Conservation (phyloP, 352 stramenopile genomes). For the Ophiocytium majus region DNA sequence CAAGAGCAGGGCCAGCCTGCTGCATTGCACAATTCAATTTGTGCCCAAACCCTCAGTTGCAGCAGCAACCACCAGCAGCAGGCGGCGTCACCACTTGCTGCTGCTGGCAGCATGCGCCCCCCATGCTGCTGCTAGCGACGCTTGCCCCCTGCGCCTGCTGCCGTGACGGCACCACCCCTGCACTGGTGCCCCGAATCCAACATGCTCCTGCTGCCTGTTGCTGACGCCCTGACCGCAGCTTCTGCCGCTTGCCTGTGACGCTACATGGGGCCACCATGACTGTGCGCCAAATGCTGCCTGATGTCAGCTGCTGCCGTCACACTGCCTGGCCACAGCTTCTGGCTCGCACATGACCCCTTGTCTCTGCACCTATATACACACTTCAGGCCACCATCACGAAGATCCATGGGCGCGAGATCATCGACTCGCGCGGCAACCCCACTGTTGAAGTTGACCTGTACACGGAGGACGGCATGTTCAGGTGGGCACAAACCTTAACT, state of each 20-base stretch:
- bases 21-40: no score
- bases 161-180: no score
- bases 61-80: no score
- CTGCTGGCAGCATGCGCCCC: no score
- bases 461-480: constrained; percentile 75
- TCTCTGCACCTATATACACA: no score
- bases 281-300: neutral
- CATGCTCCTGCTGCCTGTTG: neutral
- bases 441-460: constrained; percentile 78
- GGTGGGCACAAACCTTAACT: neutral
- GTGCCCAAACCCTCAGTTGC: no score
- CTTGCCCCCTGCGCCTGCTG: no score
- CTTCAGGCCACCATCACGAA: constrained; percentile 56
- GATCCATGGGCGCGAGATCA: constrained; percentile 57
- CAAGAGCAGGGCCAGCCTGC: no score
- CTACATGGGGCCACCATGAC: neutral
- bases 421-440: constrained; percentile 78
- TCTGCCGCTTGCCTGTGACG: neutral
- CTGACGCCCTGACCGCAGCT: neutral
- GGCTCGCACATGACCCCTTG: neutral
- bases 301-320: neutral
- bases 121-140: no score
- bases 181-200: neutral
- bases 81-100: no score
- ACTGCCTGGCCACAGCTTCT: neutral